Evolutionary conservation across 805 yeast genomes (phyloP), one percentile per base, ranked within the genome.

Genomic region (Candida silvicultrix): DNA sequence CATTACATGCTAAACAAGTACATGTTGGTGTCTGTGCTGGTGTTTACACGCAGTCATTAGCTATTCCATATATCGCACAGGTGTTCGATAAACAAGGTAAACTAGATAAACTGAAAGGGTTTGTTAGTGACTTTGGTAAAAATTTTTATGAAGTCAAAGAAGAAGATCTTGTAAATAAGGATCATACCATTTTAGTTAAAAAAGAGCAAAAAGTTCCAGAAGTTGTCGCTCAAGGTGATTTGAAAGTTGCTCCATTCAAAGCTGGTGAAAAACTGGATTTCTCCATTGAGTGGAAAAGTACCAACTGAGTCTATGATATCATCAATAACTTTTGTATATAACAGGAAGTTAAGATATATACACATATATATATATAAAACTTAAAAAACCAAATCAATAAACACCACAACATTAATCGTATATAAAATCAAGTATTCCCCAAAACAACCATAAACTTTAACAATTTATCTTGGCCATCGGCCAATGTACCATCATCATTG

Each of bases 1-100:
- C 97, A 8, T 59, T 87, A 22, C 77, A 78, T 51, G 81, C 81
- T 49, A 95, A 95, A 66, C 73, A 87, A 22, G 83, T 76, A 49
- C 89, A 80, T 54, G 69, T 73, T 34, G 92, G 90, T 20, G 97
- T 92, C 16, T 89, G 97, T 58, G 99, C 99, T n/a, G 99, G 99
- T 59, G 97, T 94, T 9, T 94, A 78, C 67, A 87, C 98, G 2
- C 99, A 94, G 65, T 77, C 87, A 20, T 78, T 78, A 55, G 96
- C 85, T 2, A 65, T 94, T 18, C 73, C 89, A 9, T 94, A 92
- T 53, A 68, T 94, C 23, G 97, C 98, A 3, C 85, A 90, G 63
- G 78, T 86, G 1, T 94, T 95, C 58, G 95, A 86, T 23, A 65
- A 73, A 45, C 74, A 67, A 18, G 81, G 76, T 14, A 77, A 80